Base-by-base conservation (phyloP, 2,329 filamentous ascomycete genomes). In the Penicillium nordicum region DNA sequence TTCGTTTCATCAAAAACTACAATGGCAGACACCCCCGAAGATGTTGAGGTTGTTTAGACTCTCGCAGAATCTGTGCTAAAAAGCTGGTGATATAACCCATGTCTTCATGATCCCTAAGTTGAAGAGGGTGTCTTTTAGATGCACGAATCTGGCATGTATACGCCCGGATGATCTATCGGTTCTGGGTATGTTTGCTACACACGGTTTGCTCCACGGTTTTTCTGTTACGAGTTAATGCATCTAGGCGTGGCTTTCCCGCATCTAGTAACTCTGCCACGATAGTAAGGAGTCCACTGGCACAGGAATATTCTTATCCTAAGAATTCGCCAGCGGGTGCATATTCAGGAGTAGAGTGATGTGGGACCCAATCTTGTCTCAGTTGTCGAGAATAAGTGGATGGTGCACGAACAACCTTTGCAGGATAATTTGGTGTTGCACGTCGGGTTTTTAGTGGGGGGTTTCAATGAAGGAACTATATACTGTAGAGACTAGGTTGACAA, bases 61-160 rank as follows among this genome's bases (percentile, higher is more conserved):
- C 32, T 73, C 69, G 16, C 81, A 70, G 61, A 78, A 81, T 16
- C 70, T 67, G 29, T 38, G 59, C 7, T 74, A 70, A 64, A 82
- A 81, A 40, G 71, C 73, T 4, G 71, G 63, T 5, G 77, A 79
- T 43, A 81, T 79, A 32, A 79, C 78, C 7, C 76, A 80, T 2
- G 77, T 80, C 63, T 81, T 81, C 78, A 81, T 80, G 57, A 81
- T 80, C 18, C 79, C 79, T 8, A 30, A 30, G 10, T 30, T 30
- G 29, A 30, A 30, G 29, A 30, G 29, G 10, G 10, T 11, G 10
- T 30, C 29, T 30, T 30, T 30, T 10, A 30, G 29, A 30, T 30
- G 29, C 9, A 30, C 7, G 29, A 30, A 30, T 29, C 9, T 29
- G 27, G 27, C 27, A 4, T 29, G 27, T 29, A 30, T 30, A 30